phyloP scores from a whole-genome alignment of 2,329 filamentous ascomycete species.

The Cylindrodendrum hubeiense region DNA sequence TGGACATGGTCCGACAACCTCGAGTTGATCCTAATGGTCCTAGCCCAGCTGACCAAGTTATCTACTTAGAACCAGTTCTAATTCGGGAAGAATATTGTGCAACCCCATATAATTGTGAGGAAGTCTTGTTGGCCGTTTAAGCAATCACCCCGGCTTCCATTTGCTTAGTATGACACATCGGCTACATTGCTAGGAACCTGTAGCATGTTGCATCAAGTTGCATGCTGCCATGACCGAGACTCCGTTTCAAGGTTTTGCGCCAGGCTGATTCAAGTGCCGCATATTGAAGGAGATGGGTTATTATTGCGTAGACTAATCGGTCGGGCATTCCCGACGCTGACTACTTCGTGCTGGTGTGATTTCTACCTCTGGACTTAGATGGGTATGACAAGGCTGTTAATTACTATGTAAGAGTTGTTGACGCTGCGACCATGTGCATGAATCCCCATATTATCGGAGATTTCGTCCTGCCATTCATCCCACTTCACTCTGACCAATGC shows the following conservation, averaged over 20 bases:
- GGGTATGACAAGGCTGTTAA: not conserved
- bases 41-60: no score
- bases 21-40: not conserved
- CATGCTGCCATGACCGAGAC: not conserved
- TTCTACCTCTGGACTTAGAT: no score
- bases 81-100: not conserved
- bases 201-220: slow-evolving; percentile 4
- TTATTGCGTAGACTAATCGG: no score
- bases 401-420: not conserved
- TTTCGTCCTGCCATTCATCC: slow-evolving; percentile 8
- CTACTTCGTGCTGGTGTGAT: no score
- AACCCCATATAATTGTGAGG: not conserved
- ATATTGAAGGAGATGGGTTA: no score
- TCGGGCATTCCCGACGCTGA: no score
- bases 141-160: not conserved
- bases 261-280: no score
- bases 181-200: not conserved
- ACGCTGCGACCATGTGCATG: slow-evolving; percentile 5
- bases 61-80: not conserved
- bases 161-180: slow-evolving; percentile 9
- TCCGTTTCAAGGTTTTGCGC: not conserved
- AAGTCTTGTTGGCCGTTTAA: slow-evolving; percentile 4
- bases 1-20: not conserved
- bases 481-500: slow-evolving; percentile 9
- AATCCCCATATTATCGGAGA: slow-evolving; percentile 22